Conservation (phyloP, 768 basidiomycete genomes). For the Amanita fuliginea region DNA sequence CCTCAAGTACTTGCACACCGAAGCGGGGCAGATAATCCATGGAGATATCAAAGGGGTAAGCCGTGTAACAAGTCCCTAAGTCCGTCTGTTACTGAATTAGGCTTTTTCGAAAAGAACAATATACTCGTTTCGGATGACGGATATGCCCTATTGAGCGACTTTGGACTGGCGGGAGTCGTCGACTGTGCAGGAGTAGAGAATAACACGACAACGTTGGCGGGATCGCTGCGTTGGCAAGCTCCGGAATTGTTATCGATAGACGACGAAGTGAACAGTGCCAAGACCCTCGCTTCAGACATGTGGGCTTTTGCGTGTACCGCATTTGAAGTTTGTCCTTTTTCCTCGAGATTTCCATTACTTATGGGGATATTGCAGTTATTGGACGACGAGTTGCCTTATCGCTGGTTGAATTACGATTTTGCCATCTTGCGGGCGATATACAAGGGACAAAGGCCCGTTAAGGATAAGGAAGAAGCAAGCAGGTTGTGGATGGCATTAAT, state of each 20-base stretch:
- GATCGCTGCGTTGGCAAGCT: slow-evolving; percentile 20
- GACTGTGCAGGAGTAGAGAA: slow-evolving; percentile 16
- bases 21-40: slow-evolving; percentile 22
- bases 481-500: not conserved
- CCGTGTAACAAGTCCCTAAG: not conserved
- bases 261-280: slow-evolving; percentile 2
- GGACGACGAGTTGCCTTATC: slow-evolving; percentile 17
- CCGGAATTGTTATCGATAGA: slow-evolving; percentile 17
- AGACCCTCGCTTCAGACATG: slow-evolving; percentile 16
- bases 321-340: slow-evolving; percentile 16
- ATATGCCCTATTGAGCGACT: slow-evolving; percentile 18
- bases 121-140: slow-evolving; percentile 25
- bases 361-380: slow-evolving; percentile 11
- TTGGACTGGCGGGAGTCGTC: slow-evolving; percentile 21
- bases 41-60: slow-evolving; percentile 34
- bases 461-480: slow-evolving; percentile 7
- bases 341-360: not conserved
- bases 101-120: slow-evolving; percentile 17
- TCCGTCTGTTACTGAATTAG: not conserved
- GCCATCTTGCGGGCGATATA: slow-evolving; percentile 16
- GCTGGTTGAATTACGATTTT: slow-evolving; percentile 14
- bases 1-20: slow-evolving; percentile 23
- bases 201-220: slow-evolving; percentile 12
- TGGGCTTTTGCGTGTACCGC: slow-evolving; percentile 21
- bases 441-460: slow-evolving; percentile 10